phyloP scores from a whole-genome alignment of 345 rosid species.

The Lumnitzera racemosa region DNA sequence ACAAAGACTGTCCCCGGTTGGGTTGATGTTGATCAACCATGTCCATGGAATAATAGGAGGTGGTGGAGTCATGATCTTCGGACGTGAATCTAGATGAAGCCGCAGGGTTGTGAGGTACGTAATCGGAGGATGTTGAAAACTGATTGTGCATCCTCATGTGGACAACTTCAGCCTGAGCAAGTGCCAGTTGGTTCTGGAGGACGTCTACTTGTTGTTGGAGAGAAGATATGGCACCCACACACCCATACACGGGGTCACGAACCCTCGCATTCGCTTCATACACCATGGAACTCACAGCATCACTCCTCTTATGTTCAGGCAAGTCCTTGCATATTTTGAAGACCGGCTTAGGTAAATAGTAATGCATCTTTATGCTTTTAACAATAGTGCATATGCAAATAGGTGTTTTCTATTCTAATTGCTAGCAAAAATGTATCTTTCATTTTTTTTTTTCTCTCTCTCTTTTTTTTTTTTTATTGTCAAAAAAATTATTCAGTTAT shows the following conservation, averaged over 20 bases:
- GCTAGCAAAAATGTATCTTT: too few species aligned
- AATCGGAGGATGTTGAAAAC: conserved; percentile 8
- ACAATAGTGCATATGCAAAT: too few species aligned
- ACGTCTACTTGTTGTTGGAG: conserved; percentile 69
- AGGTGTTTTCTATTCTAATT: too few species aligned
- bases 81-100: conserved; percentile 8
- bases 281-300: conserved; percentile 94
- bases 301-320: conserved; percentile 57
- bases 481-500: too few species aligned
- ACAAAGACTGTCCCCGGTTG: conserved; percentile 26
- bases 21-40: conserved; percentile 19
- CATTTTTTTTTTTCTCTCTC: too few species aligned
- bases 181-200: conserved; percentile 72
- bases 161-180: conserved; percentile 73
- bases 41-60: conserved; percentile 20
- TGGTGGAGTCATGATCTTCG: conserved; percentile 1
- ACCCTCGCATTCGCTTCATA: conserved; percentile 89
- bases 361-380: too few species aligned
- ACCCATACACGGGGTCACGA: conserved; percentile 85
- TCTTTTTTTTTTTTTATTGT: too few species aligned
- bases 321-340: conserved; percentile 31
- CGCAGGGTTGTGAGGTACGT: not conserved
- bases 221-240: conserved; percentile 78
- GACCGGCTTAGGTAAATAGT: too few species aligned
- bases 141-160: conserved; percentile 35